Conservation (phyloP, 164 flowering plant genomes). For the Malania oleifera region DNA sequence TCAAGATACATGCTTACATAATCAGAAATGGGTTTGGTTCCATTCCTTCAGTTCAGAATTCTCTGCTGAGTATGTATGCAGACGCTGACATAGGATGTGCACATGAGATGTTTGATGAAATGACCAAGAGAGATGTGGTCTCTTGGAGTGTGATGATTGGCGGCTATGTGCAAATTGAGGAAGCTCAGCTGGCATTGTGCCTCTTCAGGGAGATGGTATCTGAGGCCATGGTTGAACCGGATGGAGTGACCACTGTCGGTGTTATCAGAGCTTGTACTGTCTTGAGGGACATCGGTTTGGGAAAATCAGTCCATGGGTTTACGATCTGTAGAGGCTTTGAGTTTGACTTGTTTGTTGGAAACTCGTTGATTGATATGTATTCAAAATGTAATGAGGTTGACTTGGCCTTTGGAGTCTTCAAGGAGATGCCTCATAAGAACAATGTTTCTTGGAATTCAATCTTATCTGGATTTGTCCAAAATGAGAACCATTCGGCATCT, state of each 20-base stretch:
- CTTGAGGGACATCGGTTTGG: conserved; percentile 27
- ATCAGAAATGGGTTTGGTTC: conserved; percentile 44
- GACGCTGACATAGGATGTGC: conserved; percentile 34
- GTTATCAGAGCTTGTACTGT: conserved; percentile 57
- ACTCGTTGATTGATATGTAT: conserved; percentile 74
- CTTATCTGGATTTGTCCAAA: conserved; percentile 57
- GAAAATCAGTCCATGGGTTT: conserved; percentile 44
- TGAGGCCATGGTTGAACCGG: conserved; percentile 30
- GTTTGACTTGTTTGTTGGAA: conserved; percentile 57
- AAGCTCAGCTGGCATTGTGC: conserved; percentile 32
- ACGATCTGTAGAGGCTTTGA: conserved; percentile 43
- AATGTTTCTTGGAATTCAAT: conserved; percentile 81
- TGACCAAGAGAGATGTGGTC: conserved; percentile 64
- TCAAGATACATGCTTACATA: conserved; percentile 48
- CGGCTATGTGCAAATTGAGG: conserved; percentile 41
- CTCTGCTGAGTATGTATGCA: conserved; percentile 47
- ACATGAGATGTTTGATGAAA: conserved; percentile 59
- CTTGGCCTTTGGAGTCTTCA: conserved; percentile 48
- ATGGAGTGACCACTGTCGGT: conserved; percentile 50
- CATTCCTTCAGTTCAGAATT: conserved; percentile 52
- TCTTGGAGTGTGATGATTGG: conserved; percentile 82
- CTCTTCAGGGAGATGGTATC: conserved; percentile 49
- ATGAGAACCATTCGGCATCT: conserved; percentile 42
- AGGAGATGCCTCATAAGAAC: conserved; percentile 50
- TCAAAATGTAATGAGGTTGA: conserved; percentile 41